Evolutionary conservation across 257 asterid genomes (phyloP).

Genomic region (Przewalskia tangutica): DNA sequence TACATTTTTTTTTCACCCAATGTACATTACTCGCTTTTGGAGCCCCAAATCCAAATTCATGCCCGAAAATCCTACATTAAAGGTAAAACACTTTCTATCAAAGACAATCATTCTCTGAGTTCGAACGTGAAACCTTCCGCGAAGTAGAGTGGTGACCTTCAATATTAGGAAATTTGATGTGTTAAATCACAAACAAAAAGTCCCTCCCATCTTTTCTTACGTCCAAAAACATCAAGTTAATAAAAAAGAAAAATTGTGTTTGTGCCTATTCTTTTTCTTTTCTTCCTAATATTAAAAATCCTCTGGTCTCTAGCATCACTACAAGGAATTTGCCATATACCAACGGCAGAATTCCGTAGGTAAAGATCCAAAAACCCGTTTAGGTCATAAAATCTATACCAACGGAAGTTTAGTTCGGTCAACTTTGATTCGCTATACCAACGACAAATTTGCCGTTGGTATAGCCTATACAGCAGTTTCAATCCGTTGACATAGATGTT

Average conservation of each 20-base stretch:
- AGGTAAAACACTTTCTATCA: background rate
- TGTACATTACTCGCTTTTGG: background rate
- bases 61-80: fast-evolving
- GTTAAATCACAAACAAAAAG: background rate
- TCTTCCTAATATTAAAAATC: background rate
- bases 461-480: no score
- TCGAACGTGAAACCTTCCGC: background rate
- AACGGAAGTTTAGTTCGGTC: no score
- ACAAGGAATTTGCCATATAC: no score
- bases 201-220: background rate
- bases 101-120: background rate
- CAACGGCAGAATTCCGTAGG: no score
- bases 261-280: background rate
- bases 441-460: no score
- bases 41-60: background rate
- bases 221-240: background rate
- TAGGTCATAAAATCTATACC: no score
- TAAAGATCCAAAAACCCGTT: no score
- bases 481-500: no score
- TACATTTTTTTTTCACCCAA: background rate
- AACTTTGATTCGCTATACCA: no score
- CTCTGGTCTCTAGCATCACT: slow-evolving; percentile 17
- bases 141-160: background rate
- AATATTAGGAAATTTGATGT: slow-evolving; percentile 13
- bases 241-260: background rate